These are phyloP conservation scores for Ceratobasidium sp. DNA, from an alignment of 1,284 basidiomycete species.

Conservation along the genomic window DNA sequence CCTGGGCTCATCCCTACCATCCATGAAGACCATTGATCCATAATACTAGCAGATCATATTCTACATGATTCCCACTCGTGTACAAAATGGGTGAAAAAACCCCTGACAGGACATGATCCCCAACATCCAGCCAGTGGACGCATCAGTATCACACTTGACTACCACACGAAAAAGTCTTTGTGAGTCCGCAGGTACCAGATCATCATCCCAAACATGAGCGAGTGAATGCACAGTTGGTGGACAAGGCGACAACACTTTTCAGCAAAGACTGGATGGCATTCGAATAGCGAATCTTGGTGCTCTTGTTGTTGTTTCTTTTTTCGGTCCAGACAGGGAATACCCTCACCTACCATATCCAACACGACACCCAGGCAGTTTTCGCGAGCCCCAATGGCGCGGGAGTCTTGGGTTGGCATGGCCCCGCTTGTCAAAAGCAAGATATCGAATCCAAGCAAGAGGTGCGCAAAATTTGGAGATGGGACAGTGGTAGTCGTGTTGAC, in stretches of 20 bases:
- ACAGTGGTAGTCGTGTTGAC: conserved; percentile 71
- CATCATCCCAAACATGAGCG: conserved; percentile 78
- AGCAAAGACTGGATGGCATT: conserved; percentile 75
- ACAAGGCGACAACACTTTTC: conserved; percentile 86
- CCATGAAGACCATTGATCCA: no score
- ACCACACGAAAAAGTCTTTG: conserved; percentile 87
- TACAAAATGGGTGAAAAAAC: conserved; percentile 84
- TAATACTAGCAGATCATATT: no score
- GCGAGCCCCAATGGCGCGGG: conserved; percentile 70
- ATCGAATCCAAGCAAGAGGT: conserved; percentile 84
- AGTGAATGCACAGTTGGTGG: conserved; percentile 84
- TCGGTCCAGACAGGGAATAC: conserved; percentile 62
- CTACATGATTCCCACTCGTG: conserved; percentile 72
- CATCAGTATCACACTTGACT: conserved; percentile 75
- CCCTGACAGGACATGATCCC: conserved; percentile 71
- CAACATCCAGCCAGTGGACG: conserved; percentile 61
- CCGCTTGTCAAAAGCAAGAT: conserved; percentile 55
- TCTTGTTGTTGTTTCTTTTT: no score
- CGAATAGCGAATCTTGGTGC: conserved; percentile 55
- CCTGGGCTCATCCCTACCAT: no score
- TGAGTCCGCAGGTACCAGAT: conserved; percentile 87
- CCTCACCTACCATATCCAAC: conserved; percentile 74
- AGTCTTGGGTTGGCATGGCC: conserved; percentile 71
- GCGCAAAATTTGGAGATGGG: conserved; percentile 83
- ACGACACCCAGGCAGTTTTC: conserved; percentile 81